These are phyloP conservation scores for Eutrema salsugineum DNA, from an alignment of 441 rosid genomes.

Conservation along the genomic window DNA sequence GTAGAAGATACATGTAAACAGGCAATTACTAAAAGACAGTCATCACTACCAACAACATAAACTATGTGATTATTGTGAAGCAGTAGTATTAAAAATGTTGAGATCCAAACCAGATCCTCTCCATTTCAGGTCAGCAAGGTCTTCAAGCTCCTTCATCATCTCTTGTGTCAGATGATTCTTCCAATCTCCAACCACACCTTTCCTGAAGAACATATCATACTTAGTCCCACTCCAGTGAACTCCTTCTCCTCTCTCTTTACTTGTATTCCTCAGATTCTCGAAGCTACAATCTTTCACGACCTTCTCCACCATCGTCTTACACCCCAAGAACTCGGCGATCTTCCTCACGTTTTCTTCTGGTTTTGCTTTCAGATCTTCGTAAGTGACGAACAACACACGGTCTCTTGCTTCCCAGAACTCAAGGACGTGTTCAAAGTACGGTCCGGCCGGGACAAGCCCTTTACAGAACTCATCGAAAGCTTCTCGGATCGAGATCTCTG, in stretches of 20 bases:
- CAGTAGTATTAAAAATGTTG: slow-evolving; percentile 6
- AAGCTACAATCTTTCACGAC: slow-evolving; percentile 33
- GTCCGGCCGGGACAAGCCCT: slow-evolving; percentile 34
- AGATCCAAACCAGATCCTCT: slow-evolving; percentile 22
- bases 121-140: slow-evolving; percentile 21
- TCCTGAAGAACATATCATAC: slow-evolving; percentile 27
- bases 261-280: slow-evolving; percentile 30
- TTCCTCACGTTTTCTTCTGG: slow-evolving; percentile 20
- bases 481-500: slow-evolving; percentile 23
- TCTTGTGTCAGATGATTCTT: slow-evolving; percentile 30
- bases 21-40: not conserved
- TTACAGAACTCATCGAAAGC: slow-evolving; percentile 33
- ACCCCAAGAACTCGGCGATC: slow-evolving; percentile 36
- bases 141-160: slow-evolving; percentile 32
- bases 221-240: slow-evolving; percentile 29
- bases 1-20: not conserved
- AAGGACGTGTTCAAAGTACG: slow-evolving; percentile 36
- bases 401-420: slow-evolving; percentile 38
- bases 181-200: slow-evolving; percentile 35
- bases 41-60: not conserved
- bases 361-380: slow-evolving; percentile 34
- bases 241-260: slow-evolving; percentile 25
- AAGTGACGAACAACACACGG: slow-evolving; percentile 30
- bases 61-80: not conserved
- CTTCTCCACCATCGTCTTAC: slow-evolving; percentile 25